A percentile compares a stretch with the other conserved stretches of the same genome.
Evolutionary conservation across 2,329 filamentous ascomycete genomes (phyloP).

Genomic region (Neodidymelliopsis sp.): DNA sequence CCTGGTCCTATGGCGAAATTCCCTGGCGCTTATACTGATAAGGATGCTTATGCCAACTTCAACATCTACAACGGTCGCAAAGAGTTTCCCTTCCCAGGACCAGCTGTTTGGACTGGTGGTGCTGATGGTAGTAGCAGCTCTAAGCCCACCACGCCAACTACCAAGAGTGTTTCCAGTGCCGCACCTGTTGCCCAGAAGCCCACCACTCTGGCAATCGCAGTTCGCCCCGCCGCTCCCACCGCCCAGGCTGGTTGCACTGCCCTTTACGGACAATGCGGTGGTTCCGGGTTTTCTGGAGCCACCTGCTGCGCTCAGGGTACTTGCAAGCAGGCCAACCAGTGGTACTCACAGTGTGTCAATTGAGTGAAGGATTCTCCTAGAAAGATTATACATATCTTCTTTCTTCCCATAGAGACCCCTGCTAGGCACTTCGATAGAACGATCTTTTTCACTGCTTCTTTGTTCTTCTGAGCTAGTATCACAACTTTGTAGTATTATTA

Average conservation of each 20-base stretch:
- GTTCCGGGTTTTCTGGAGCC: conserved; percentile 22
- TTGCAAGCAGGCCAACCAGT: conserved; percentile 27
- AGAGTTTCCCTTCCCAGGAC: conserved; percentile 26
- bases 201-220: conserved; percentile 12
- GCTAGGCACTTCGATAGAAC: too few relatives aligned
- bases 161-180: conserved; percentile 15
- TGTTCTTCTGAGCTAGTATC: too few relatives aligned
- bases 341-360: conserved; percentile 27
- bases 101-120: conserved; percentile 25
- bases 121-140: conserved; percentile 6
- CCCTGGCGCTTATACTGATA: conserved; percentile 44
- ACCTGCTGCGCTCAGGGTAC: conserved; percentile 24
- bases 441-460: too few relatives aligned
- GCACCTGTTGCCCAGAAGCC: conserved; percentile 7
- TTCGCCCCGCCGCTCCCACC: background rate
- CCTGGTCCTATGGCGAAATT: conserved; percentile 50
- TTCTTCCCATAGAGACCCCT: too few relatives aligned
- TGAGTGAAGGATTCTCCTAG: too few relatives aligned
- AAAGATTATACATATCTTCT: too few relatives aligned
- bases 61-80: conserved; percentile 37
- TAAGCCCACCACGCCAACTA: conserved; percentile 10
- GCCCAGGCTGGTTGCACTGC: conserved; percentile 17
- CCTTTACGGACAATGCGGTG: conserved; percentile 26
- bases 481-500: too few relatives aligned
- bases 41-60: conserved; percentile 35